These are phyloP conservation scores for Ophiosphaerella herpotricha DNA, from an alignment of 2,329 filamentous ascomycete genomes.

Conservation along the genomic window DNA sequence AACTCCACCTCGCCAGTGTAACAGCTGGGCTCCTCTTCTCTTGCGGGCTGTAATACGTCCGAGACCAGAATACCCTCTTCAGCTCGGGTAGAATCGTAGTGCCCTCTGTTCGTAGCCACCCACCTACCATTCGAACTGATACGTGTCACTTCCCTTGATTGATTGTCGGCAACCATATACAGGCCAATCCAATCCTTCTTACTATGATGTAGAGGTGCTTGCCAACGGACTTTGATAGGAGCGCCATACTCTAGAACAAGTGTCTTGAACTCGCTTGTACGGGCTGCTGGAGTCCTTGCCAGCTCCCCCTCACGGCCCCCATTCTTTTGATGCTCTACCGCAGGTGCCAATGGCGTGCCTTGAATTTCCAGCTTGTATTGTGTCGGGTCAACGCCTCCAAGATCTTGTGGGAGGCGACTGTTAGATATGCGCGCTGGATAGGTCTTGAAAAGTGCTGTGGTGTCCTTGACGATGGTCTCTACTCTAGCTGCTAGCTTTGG, in stretches of 20 bases:
- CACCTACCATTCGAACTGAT: constrained; percentile 87
- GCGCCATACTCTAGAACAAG: constrained; percentile 86
- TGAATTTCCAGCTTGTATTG: constrained; percentile 79
- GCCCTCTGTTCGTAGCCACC: constrained; percentile 77
- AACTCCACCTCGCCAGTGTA: constrained; percentile 85
- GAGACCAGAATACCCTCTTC: constrained; percentile 76
- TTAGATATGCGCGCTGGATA: constrained; percentile 87
- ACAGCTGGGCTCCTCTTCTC: constrained; percentile 61
- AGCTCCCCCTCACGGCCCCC: constrained; percentile 75
- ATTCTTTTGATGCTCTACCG: constrained; percentile 61
- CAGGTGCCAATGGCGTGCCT: constrained; percentile 60
- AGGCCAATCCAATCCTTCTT: constrained; percentile 95
- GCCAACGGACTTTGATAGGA: constrained; percentile 89
- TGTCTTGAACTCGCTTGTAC: constrained; percentile 68
- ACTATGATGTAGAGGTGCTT: constrained; percentile 82
- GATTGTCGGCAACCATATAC: constrained; percentile 95
- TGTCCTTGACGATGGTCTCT: constrained; percentile 85
- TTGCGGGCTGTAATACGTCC: constrained; percentile 62
- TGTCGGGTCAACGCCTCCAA: constrained; percentile 78
- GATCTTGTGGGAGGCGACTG: constrained; percentile 75
- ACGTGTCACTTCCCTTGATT: constrained; percentile 80
- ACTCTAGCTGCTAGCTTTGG: constrained; percentile 87
- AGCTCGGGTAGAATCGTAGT: constrained; percentile 74
- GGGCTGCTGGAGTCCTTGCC: constrained; percentile 67
- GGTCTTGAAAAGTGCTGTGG: constrained; percentile 83